Conservation (phyloP, 1,284 basidiomycete genomes). For the Ganoderma lingzhi region DNA sequence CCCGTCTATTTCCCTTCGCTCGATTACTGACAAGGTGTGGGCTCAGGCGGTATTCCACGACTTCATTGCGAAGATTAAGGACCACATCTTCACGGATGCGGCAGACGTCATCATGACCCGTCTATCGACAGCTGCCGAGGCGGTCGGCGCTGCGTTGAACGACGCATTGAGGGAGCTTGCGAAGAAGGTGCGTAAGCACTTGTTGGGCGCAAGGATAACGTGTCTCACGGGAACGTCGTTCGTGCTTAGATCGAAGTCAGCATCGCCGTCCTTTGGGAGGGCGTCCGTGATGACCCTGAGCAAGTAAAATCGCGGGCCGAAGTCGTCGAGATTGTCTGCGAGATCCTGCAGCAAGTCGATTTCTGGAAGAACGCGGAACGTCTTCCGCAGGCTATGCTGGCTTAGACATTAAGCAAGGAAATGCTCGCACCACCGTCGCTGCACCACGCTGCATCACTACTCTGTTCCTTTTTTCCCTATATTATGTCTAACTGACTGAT, state of each 20-base stretch:
- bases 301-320: constrained; percentile 52
- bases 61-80: constrained; percentile 52
- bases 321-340: constrained; percentile 47
- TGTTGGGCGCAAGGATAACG: background rate
- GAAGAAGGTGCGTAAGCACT: constrained; percentile 52
- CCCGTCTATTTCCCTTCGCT: background rate
- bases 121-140: constrained; percentile 54
- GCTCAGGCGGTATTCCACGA: constrained; percentile 55
- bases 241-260: constrained; percentile 61
- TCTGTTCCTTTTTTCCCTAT: too few relatives aligned
- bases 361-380: constrained; percentile 53
- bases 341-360: constrained; percentile 51
- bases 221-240: background rate
- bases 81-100: constrained; percentile 60
- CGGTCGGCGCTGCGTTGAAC: constrained; percentile 58
- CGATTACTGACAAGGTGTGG: background rate
- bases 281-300: constrained; percentile 52
- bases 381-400: constrained; percentile 30
- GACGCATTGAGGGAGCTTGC: constrained; percentile 56
- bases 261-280: constrained; percentile 68
- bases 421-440: too few relatives aligned
- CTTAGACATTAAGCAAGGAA: too few relatives aligned
- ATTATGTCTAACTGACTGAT: too few relatives aligned
- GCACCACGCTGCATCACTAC: too few relatives aligned
- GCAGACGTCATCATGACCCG: constrained; percentile 58